Conservation (phyloP, 768 basidiomycete species). For the Boletus tylopilopsis region DNA sequence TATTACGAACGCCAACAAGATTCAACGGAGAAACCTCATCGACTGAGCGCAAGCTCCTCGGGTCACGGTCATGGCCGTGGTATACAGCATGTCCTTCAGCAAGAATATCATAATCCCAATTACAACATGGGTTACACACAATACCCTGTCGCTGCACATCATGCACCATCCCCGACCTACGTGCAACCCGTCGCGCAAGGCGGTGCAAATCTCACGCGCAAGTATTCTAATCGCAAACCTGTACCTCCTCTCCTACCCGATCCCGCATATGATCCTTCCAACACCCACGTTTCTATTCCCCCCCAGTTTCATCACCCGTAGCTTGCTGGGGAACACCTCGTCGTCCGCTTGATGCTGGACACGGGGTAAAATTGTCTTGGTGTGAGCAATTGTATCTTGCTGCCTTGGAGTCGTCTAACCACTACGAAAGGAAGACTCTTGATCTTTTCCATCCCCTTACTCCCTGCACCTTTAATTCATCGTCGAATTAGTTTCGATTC, state of each 20-base stretch:
- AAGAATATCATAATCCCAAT: conserved; percentile 19
- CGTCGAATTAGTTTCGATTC: conserved; percentile 6
- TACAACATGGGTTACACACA: conserved; percentile 24
- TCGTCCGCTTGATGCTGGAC: conserved; percentile 2
- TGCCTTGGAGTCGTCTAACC: not conserved
- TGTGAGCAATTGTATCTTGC: conserved; percentile 2
- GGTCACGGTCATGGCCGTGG: conserved; percentile 23
- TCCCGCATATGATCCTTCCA: conserved; percentile 23
- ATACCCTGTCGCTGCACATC: conserved; percentile 11
- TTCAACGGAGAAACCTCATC: conserved; percentile 18
- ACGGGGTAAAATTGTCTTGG: not conserved
- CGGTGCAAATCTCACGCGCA: conserved; percentile 32
- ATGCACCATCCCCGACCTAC: conserved; percentile 2
- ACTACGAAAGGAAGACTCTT: not conserved
- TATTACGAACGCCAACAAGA: conserved; percentile 25
- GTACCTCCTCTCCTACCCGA: conserved; percentile 27
- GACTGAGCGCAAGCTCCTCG: conserved; percentile 24
- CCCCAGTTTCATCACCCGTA: conserved; percentile 14
- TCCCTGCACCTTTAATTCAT: not conserved
- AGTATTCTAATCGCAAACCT: conserved; percentile 33
- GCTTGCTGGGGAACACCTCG: not conserved
- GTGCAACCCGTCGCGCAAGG: conserved; percentile 16
- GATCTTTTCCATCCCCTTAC: not conserved
- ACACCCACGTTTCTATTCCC: conserved; percentile 21
- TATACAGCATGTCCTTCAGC: conserved; percentile 17